These are phyloP conservation scores for Dovyalis caffra DNA, from an alignment of 345 rosid species.

Conservation along the genomic window DNA sequence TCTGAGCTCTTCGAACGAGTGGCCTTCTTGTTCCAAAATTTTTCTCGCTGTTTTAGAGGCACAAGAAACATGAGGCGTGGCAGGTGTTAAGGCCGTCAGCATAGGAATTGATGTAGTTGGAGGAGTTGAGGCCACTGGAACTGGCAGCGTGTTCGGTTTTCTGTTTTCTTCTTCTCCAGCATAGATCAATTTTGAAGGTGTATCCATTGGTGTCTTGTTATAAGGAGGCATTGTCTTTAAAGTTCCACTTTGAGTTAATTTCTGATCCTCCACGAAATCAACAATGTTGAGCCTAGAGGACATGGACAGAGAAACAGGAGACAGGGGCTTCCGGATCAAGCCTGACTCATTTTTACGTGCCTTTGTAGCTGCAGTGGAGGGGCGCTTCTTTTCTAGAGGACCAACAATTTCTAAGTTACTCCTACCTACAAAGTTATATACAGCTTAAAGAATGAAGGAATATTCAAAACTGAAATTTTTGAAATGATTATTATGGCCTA, in stretches of 20 bases:
- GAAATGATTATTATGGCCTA: background rate
- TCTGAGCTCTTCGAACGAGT: conserved; percentile 53
- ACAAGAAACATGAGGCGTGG: conserved; percentile 37
- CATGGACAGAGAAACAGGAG: conserved; percentile 45
- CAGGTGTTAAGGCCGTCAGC: conserved; percentile 56
- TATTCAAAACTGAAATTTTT: background rate
- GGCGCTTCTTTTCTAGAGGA: conserved; percentile 36
- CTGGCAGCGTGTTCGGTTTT: conserved; percentile 30
- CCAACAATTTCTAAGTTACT: conserved; percentile 55
- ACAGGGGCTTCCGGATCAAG: conserved; percentile 51
- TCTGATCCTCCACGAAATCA: conserved; percentile 42
- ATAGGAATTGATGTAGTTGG: conserved; percentile 46
- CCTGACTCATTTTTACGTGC: conserved; percentile 27
- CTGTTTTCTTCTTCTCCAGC: conserved; percentile 32
- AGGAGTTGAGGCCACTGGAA: conserved; percentile 51
- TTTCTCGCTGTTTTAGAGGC: conserved; percentile 18
- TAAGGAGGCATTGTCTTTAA: conserved; percentile 17
- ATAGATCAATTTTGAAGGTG: conserved; percentile 22
- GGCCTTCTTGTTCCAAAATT: conserved; percentile 17
- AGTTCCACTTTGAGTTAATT: conserved; percentile 18
- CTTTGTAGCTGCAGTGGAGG: conserved; percentile 29
- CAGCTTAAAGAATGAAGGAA: background rate
- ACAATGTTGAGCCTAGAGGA: conserved; percentile 44
- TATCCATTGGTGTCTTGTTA: conserved; percentile 15
- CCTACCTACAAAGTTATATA: conserved; percentile 37